Evolutionary conservation across 2,329 filamentous ascomycete genomes (phyloP).

Genomic region (Furcasterigmium sp.): DNA sequence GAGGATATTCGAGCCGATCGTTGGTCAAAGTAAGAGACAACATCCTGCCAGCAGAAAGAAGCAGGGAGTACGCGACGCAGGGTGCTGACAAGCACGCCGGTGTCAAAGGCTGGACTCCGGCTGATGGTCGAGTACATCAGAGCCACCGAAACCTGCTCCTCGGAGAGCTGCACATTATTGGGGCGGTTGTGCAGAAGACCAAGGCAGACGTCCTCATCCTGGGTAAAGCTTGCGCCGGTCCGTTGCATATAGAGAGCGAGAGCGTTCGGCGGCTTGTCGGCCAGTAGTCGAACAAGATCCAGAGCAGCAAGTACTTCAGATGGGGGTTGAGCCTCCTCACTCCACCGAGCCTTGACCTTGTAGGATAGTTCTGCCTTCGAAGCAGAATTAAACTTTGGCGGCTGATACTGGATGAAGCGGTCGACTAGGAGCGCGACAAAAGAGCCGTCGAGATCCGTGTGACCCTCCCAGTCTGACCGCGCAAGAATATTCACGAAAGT

Average conservation of each 20-base stretch:
- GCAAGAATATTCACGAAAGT: constrained; percentile 75
- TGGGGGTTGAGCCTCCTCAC: constrained; percentile 57
- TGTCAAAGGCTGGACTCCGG: constrained; percentile 47
- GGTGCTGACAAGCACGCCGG: constrained; percentile 54
- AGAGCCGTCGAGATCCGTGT: constrained; percentile 59
- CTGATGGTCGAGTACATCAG: constrained; percentile 63
- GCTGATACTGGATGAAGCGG: constrained; percentile 80
- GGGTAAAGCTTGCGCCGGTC: constrained; percentile 69
- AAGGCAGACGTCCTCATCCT: constrained; percentile 63
- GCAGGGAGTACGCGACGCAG: constrained; percentile 56
- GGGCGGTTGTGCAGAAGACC: constrained; percentile 48
- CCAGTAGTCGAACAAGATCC: constrained; percentile 62
- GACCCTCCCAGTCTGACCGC: constrained; percentile 54
- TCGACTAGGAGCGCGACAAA: constrained; percentile 80
- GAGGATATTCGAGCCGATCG: constrained; percentile 70
- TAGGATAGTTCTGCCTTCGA: constrained; percentile 64
- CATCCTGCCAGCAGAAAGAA: constrained; percentile 64
- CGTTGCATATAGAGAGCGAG: constrained; percentile 67
- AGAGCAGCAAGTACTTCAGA: constrained; percentile 65
- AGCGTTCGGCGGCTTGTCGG: constrained; percentile 49
- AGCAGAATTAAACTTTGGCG: constrained; percentile 76
- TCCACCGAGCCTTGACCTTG: constrained; percentile 65
- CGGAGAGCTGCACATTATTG: constrained; percentile 58
- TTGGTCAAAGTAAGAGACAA: constrained; percentile 77
- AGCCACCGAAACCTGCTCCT: constrained; percentile 77